phyloP scores from a whole-genome alignment of 83 land plant species.

The Picea abies region DNA sequence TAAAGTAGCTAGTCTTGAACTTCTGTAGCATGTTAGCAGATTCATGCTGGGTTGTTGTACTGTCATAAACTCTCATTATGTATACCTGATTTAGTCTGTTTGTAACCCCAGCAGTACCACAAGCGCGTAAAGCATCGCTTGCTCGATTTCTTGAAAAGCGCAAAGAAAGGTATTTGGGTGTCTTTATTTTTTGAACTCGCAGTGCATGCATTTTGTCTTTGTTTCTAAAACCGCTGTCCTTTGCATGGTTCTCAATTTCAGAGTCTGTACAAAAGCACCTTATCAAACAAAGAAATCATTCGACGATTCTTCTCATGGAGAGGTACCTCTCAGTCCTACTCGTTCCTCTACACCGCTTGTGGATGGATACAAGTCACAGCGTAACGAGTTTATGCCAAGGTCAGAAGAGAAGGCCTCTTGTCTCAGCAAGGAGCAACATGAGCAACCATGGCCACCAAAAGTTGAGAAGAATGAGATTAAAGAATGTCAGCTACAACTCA shows the following conservation, averaged over 20 bases:
- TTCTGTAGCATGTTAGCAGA: background rate
- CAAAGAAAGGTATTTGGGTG: constrained; percentile 50
- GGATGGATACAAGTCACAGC: background rate
- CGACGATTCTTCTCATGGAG: constrained; percentile 10
- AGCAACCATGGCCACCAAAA: constrained; percentile 5
- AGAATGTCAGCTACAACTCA: background rate
- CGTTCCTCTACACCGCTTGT: background rate
- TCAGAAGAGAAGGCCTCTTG: constrained; percentile 7
- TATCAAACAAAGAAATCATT: constrained; percentile 10
- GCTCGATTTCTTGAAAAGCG: constrained; percentile 72
- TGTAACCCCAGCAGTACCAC: constrained; percentile 50
- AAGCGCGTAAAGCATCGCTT: constrained; percentile 67
- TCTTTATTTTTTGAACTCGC: background rate
- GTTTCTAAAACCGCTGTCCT: background rate
- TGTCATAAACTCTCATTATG: background rate
- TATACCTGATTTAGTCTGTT: constrained; percentile 1
- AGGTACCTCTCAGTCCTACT: background rate
- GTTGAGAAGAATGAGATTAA: constrained; percentile 2
- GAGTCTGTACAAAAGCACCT: constrained; percentile 3
- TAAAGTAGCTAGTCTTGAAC: background rate
- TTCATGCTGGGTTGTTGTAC: background rate
- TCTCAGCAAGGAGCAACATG: background rate
- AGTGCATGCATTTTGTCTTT: background rate
- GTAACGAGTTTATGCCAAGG: background rate
- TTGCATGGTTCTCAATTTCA: background rate